These are phyloP conservation scores for Dujonia santamariae DNA, from an alignment of 1,139 yeast species.

Conservation along the genomic window DNA sequence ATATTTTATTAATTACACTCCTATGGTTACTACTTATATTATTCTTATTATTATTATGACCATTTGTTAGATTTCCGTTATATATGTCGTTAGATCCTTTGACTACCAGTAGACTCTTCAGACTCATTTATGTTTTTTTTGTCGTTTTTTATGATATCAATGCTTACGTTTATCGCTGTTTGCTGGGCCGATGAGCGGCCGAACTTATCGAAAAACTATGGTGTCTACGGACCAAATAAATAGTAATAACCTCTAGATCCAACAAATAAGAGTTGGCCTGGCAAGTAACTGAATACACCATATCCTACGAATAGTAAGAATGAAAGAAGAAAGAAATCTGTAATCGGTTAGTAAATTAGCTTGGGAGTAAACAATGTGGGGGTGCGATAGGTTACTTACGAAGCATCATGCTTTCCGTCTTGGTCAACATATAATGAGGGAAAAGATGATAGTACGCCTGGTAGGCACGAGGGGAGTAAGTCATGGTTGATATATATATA, in stretches of 20 bases:
- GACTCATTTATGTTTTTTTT: no score
- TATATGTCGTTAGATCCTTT: no score
- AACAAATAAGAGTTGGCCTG: conserved; percentile 27
- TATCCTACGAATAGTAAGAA: conserved; percentile 32
- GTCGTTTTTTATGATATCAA: no score
- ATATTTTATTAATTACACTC: not conserved
- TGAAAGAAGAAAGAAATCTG: conserved; percentile 24
- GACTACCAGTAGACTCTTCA: no score
- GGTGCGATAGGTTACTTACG: conserved; percentile 16
- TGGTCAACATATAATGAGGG: conserved; percentile 40
- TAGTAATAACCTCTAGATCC: conserved; percentile 35
- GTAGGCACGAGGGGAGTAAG: no score
- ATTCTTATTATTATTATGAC: conserved; percentile 1
- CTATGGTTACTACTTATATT: not conserved
- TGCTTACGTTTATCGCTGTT: no score
- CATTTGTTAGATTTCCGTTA: no score
- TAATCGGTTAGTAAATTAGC: not conserved
- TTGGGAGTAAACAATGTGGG: conserved; percentile 1
- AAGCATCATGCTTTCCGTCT: conserved; percentile 28
- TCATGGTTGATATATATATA: no score
- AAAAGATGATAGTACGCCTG: conserved; percentile 34
- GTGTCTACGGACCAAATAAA: conserved; percentile 30
- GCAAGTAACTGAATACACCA: conserved; percentile 37
- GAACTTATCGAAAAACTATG: no score
- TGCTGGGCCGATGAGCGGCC: no score